Base-by-base conservation (phyloP, 305 asterid species). In the Euphrasia arctica region DNA sequence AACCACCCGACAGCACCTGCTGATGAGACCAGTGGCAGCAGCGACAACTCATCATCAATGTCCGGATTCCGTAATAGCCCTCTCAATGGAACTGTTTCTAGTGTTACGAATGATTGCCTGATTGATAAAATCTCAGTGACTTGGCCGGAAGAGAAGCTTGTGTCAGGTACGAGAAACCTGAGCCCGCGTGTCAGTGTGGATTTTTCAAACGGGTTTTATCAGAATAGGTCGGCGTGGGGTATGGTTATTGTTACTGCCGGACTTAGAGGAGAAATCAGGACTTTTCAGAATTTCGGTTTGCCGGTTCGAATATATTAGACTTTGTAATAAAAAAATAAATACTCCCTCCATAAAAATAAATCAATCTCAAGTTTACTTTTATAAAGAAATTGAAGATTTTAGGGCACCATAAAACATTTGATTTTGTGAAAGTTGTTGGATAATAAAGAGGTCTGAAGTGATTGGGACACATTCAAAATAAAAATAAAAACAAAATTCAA, bases 201-300 rank as follows among this genome's bases (percentile, higher is more conserved):
- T 69, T 72, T 69, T 68, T 73, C 86, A 11, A 79, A 75, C 28
- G 85, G 88, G 63, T 56, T 80, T 62, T 83, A 71, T 7, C 82
- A 77, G 45, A 81, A 68, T 68, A 77, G 80, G 66, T 71, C 86
- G 5, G 95, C 89, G 2, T 85, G 92, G 96, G 92, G 95, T 36
- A 79, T 83, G 83, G 95, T 84, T 50, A 80, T 89, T 14, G 95
- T 86, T n/a, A 82, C 95, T 9, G 96, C 96, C 1, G 89, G 96
- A n/a, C 82, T 72, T 43, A 72, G 84, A 69, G 95, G 96, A 13
- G 89, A 89, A 67, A 84, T 89, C 77, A 80, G 85, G 69, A 76
- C 85, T 54, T 89, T 87, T 67, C 93, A 84, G 72, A 89, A 85
- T 76, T 89, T 89, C 58, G 96, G 96, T 50, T 69, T 83, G 75